Base-by-base conservation (phyloP, 2,329 filamentous ascomycete genomes). In the Neofusicoccum parvum region DNA sequence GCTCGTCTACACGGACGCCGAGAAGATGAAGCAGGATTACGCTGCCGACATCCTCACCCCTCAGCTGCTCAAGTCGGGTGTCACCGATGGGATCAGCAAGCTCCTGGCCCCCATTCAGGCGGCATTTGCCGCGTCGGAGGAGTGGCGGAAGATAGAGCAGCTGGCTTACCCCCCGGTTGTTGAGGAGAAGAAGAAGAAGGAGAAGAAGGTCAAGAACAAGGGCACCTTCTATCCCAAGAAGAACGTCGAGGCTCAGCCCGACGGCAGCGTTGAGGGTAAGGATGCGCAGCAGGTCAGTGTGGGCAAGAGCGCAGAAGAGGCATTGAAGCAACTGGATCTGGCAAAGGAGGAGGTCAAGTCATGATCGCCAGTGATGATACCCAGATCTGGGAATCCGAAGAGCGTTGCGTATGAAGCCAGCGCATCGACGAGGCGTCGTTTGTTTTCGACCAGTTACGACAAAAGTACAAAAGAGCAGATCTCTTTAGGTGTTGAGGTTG, bases 21-120 rank as follows among this genome's bases (percentile, higher is more conserved):
- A 87, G 66, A 81, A 91, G 72, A 83, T 98, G 75, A 88, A 92
- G 69, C 86, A 89, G 15, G 94, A 97, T 78, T 98, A 96, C 81
- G 76, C 78, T 65, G 88, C 86, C 62, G 94, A 98, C 74, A 84
- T 91, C 69, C 85, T 97, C 68, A 92, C 91, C 1, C 95, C 95
- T 0, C 94, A 97, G 81, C 80, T 91, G 12, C 83, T 98, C 62
- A 98, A 99, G 82, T 86, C 89, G n/a, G 92, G 92, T 11, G 88
- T 96, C 5, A 86, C 90, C 5, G 85, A 87, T 62, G 92, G 88
- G 10, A 85, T 99, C 20, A 88, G 87, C 70, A 83, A 86, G 45
- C 85, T 98, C 12, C 83, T 97, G 65, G 87, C 85, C 2, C 92
- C 94, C 1, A 94, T 99, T 67, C 88, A 90, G 69, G 85, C 82